A percentile compares a stretch with the other conserved stretches of the same genome.
phyloP scores from a whole-genome alignment of 106 monocot genomes.

The Dioscorea dumetorum region DNA sequence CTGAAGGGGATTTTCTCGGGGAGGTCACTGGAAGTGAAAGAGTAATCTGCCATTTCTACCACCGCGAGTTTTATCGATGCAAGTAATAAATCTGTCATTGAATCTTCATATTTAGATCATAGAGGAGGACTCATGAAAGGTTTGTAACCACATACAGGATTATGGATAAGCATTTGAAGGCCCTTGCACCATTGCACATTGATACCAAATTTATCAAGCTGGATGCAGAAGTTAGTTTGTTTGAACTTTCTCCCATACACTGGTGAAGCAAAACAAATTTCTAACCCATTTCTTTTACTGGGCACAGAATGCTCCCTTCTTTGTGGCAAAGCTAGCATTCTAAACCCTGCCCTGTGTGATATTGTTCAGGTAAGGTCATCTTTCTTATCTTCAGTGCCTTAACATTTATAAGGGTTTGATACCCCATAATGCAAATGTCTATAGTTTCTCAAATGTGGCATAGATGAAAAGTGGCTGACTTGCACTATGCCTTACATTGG shows the following conservation, averaged over 20 bases:
- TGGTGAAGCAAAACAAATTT: conserved; percentile 4
- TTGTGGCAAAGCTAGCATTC: conserved; percentile 79
- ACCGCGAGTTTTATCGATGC: conserved; percentile 97
- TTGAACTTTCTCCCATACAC: not conserved
- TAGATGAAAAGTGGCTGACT: not conserved
- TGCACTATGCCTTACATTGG: not conserved
- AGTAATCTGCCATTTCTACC: conserved; percentile 94
- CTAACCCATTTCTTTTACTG: conserved; percentile 1
- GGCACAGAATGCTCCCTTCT: conserved; percentile 91
- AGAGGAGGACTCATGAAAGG: not conserved
- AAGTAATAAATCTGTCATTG: conserved; percentile 44
- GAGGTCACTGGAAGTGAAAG: conserved; percentile 90
- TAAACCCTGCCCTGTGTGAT: conserved; percentile 89
- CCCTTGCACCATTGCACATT: conserved; percentile 62
- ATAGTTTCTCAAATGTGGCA: not conserved
- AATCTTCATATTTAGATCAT: not conserved
- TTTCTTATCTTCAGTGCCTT: not conserved
- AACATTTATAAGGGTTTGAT: not conserved
- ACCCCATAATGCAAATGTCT: not conserved
- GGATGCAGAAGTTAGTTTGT: conserved; percentile 70
- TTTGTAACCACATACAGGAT: conserved; percentile 39
- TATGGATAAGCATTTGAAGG: conserved; percentile 92
- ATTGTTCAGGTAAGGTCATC: conserved; percentile 55
- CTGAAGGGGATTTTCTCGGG: conserved; percentile 86
- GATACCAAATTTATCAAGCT: conserved; percentile 81